phyloP scores from a whole-genome alignment of 2,329 filamentous ascomycete genomes.

The Chrysoporthe cubensis region DNA sequence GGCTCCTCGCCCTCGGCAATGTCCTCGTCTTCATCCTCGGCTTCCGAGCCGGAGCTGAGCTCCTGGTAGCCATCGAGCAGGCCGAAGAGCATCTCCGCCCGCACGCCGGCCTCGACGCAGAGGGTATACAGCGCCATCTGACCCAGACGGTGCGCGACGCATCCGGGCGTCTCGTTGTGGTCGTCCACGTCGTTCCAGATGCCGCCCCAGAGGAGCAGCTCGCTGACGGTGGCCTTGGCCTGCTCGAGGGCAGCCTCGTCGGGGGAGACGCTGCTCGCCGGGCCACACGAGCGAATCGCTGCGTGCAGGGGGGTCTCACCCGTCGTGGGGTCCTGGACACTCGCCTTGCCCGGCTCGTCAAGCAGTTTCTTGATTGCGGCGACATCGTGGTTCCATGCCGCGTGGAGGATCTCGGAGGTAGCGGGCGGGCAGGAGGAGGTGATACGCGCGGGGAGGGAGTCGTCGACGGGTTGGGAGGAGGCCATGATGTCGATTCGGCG shows the following conservation, averaged over 20 bases:
- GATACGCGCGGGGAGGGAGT: conserved; percentile 58
- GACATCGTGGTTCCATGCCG: conserved; percentile 65
- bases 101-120: conserved; percentile 86
- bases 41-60: conserved; percentile 61
- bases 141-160: conserved; percentile 74
- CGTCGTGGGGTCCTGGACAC: conserved; percentile 81
- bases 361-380: conserved; percentile 71
- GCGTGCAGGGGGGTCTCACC: conserved; percentile 89
- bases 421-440: conserved; percentile 55
- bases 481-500: background rate
- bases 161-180: conserved; percentile 89
- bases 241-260: conserved; percentile 52
- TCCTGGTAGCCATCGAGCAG: conserved; percentile 81
- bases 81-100: conserved; percentile 85
- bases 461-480: conserved; percentile 39
- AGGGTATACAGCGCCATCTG: conserved; percentile 74
- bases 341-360: conserved; percentile 64
- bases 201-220: conserved; percentile 83
- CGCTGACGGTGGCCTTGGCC: conserved; percentile 69
- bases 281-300: conserved; percentile 77
- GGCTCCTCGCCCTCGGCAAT: conserved; percentile 35
- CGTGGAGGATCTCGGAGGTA: conserved; percentile 55
- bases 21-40: conserved; percentile 51
- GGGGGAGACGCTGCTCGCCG: conserved; percentile 34
- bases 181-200: conserved; percentile 97